These are phyloP conservation scores for Chaetomium fimeti DNA, from an alignment of 495 filamentous ascomycete species.

Conservation along the genomic window DNA sequence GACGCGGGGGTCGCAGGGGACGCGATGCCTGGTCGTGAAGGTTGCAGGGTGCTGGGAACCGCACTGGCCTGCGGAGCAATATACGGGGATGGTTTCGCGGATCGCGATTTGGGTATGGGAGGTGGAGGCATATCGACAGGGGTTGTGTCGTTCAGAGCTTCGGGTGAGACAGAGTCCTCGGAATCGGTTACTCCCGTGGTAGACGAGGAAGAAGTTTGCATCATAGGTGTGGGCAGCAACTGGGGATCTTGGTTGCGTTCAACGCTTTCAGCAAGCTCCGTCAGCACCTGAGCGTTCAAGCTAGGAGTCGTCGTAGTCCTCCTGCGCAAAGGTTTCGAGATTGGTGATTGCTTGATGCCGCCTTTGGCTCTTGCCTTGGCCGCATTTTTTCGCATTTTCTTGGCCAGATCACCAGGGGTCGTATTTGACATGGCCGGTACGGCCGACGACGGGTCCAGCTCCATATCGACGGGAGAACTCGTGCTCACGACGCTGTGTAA, in stretches of 20 bases:
- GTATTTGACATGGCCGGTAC: conserved; percentile 35
- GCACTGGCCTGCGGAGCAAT: conserved; percentile 44
- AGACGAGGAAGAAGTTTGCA: conserved; percentile 39
- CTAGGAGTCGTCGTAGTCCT: conserved; percentile 56
- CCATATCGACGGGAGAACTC: conserved; percentile 49
- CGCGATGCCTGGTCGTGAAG: conserved; percentile 35
- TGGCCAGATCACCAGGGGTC: conserved; percentile 42
- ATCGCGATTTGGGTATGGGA: conserved; percentile 51
- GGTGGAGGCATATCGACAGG: conserved; percentile 56
- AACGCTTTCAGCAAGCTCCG: conserved; percentile 48
- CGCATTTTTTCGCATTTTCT: conserved; percentile 49
- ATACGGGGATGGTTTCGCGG: conserved; percentile 50
- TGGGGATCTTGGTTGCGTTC: conserved; percentile 30
- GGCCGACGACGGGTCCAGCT: conserved; percentile 36
- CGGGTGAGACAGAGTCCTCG: conserved; percentile 56
- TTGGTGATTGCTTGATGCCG: conserved; percentile 74
- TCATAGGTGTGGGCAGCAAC: conserved; percentile 24
- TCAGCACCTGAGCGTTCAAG: conserved; percentile 56
- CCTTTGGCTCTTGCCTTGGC: conserved; percentile 48
- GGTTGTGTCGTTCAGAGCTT: conserved; percentile 42
- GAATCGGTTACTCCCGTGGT: conserved; percentile 43
- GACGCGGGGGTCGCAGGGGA: conserved; percentile 79
- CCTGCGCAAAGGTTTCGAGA: conserved; percentile 73
- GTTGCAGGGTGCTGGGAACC: conserved; percentile 22
- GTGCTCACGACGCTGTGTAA: conserved; percentile 38